A percentile compares a stretch with the other conserved stretches of the same genome.
These are phyloP conservation scores for Pichia cephalocereana DNA, from an alignment of 805 yeast genomes.

Conservation along the genomic window DNA sequence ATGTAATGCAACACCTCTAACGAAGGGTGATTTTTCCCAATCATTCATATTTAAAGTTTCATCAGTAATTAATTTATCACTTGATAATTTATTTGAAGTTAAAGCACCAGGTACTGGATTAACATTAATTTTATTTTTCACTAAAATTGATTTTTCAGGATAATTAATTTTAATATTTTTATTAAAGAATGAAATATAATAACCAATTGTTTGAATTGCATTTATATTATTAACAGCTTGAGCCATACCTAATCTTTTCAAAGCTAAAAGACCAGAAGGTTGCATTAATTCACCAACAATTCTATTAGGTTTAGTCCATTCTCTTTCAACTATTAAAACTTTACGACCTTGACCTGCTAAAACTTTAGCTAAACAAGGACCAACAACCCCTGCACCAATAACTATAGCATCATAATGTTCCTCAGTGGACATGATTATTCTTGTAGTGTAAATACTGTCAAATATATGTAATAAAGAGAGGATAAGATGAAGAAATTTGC, in stretches of 20 bases:
- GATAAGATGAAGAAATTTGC: too few relatives aligned
- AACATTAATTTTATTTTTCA: conserved; percentile 31
- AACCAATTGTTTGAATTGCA: conserved; percentile 72
- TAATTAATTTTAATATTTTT: conserved; percentile 55
- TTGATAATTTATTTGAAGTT: conserved; percentile 13
- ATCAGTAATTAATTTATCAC: conserved; percentile 34
- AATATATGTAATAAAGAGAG: too few relatives aligned
- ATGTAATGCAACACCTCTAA: conserved; percentile 79
- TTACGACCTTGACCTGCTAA: conserved; percentile 84
- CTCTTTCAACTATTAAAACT: conserved; percentile 76
- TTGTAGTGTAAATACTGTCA: too few relatives aligned
- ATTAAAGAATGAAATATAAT: conserved; percentile 62
- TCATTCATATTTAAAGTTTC: conserved; percentile 41
- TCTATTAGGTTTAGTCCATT: conserved; percentile 87
- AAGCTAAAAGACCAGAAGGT: conserved; percentile 89
- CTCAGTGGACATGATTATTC: neutral
- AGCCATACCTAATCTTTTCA: conserved; percentile 74
- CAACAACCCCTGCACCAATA: conserved; percentile 98
- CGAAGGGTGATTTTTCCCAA: conserved; percentile 51
- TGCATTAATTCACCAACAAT: conserved; percentile 96
- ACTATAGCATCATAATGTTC: conserved; percentile 67
- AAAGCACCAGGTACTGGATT: conserved; percentile 38
- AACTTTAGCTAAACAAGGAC: conserved; percentile 87
- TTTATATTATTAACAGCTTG: conserved; percentile 66
- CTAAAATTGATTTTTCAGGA: conserved; percentile 49